A percentile compares a stretch with the other conserved stretches of the same genome.
Evolutionary conservation across 2,329 filamentous ascomycete genomes (phyloP).

Genomic region (Bipolaris oryzae): DNA sequence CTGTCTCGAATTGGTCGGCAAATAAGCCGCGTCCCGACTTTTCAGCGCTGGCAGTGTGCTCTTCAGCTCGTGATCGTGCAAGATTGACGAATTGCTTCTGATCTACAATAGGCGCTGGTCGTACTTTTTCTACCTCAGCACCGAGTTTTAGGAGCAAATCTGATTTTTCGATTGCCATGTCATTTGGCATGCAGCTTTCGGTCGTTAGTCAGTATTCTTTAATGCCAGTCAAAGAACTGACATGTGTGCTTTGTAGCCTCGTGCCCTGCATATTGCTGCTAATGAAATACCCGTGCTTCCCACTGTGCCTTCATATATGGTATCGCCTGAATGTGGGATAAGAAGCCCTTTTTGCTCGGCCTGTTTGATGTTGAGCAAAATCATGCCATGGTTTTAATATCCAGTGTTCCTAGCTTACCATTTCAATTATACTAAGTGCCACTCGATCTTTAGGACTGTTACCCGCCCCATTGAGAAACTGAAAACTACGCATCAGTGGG

Average conservation of each 20-base stretch:
- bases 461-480: slow-evolving; percentile 91
- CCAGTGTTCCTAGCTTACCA: slow-evolving; percentile 46
- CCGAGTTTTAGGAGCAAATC: slow-evolving; percentile 87
- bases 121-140: slow-evolving; percentile 88
- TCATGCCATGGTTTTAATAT: background rate
- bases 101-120: slow-evolving; percentile 91
- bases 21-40: slow-evolving; percentile 83
- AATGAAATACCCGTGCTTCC: slow-evolving; percentile 96
- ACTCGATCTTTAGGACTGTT: slow-evolving; percentile 95
- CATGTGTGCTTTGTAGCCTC: slow-evolving; percentile 92
- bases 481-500: slow-evolving; percentile 5
- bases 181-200: slow-evolving; percentile 83
- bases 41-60: slow-evolving; percentile 67
- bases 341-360: slow-evolving; percentile 81
- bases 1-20: slow-evolving; percentile 93
- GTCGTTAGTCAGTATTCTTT: slow-evolving; percentile 13
- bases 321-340: slow-evolving; percentile 81
- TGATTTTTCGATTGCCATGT: slow-evolving; percentile 87
- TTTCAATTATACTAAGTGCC: slow-evolving; percentile 83
- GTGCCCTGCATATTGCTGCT: slow-evolving; percentile 83
- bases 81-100: slow-evolving; percentile 94
- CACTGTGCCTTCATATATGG: slow-evolving; percentile 96
- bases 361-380: slow-evolving; percentile 43
- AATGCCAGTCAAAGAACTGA: slow-evolving; percentile 43
- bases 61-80: slow-evolving; percentile 74